Percentiles rank a stretch among this genome's conserved stretches.
These are phyloP conservation scores for Penicillium atrosanguineum DNA, from an alignment of 495 filamentous ascomycete genomes.

Conservation along the genomic window DNA sequence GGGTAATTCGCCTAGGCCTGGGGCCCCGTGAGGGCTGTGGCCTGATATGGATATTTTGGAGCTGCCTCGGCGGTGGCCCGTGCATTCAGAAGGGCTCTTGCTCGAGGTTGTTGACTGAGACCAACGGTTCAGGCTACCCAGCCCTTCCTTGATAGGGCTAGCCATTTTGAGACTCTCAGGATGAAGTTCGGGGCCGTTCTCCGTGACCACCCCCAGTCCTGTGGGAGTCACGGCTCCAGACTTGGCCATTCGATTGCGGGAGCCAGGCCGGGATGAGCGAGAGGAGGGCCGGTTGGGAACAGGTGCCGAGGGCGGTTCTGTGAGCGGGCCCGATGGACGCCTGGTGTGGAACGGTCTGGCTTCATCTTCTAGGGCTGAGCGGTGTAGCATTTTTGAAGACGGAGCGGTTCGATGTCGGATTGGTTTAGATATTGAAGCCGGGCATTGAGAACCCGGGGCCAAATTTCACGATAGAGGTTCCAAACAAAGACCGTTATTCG, in stretches of 20 bases:
- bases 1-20: conserved; percentile 14
- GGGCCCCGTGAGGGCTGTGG: conserved; percentile 19
- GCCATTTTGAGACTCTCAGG: conserved; percentile 23
- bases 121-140: conserved; percentile 79
- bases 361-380: conserved; percentile 28
- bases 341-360: conserved; percentile 21
- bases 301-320: conserved; percentile 11
- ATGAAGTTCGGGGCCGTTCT: conserved; percentile 12
- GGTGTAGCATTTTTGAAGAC: conserved; percentile 27
- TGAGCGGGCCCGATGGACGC: conserved; percentile 20
- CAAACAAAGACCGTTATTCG: conserved; percentile 3
- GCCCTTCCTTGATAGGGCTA: conserved; percentile 56
- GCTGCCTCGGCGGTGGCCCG: conserved; percentile 45
- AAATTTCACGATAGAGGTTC: background rate
- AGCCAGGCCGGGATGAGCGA: conserved; percentile 22
- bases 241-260: conserved; percentile 22
- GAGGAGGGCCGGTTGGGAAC: conserved; percentile 20
- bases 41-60: conserved; percentile 54
- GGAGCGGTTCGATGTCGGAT: background rate
- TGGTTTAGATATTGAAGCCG: conserved; percentile 4
- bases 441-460: conserved; percentile 10
- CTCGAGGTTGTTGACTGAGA: conserved; percentile 75
- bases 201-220: conserved; percentile 19
- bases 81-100: conserved; percentile 48
- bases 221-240: conserved; percentile 17